A percentile compares a stretch with the other conserved stretches of the same genome.
phyloP scores from a whole-genome alignment of 2,329 filamentous ascomycete species.

The Didymella keratinophila region DNA sequence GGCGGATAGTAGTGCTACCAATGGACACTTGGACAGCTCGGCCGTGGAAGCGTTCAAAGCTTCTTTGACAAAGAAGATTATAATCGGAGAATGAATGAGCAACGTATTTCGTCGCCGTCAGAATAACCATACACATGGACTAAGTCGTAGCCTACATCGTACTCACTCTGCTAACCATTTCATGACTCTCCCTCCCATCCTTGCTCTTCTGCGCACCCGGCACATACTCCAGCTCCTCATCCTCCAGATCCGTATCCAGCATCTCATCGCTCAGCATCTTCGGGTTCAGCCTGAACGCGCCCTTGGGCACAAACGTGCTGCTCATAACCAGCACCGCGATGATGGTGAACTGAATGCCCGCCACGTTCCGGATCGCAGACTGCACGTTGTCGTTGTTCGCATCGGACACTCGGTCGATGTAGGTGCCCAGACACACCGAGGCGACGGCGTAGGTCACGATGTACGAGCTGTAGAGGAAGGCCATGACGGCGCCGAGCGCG shows the following conservation, averaged over 20 bases:
- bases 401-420: slow-evolving; percentile 56
- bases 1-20: too few species aligned
- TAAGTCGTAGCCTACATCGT: slow-evolving; percentile 18
- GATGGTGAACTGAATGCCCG: slow-evolving; percentile 59
- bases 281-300: slow-evolving; percentile 56
- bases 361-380: slow-evolving; percentile 54
- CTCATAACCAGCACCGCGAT: slow-evolving; percentile 53
- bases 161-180: slow-evolving; percentile 33
- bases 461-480: slow-evolving; percentile 60
- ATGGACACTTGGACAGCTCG: too few species aligned
- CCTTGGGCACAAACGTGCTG: slow-evolving; percentile 58
- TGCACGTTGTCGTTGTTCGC: slow-evolving; percentile 50
- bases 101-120: background rate
- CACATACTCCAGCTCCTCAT: slow-evolving; percentile 38
- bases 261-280: slow-evolving; percentile 52
- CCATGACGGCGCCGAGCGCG: slow-evolving; percentile 61
- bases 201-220: slow-evolving; percentile 30
- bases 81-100: too few species aligned
- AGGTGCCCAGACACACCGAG: slow-evolving; percentile 56
- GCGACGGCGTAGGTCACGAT: slow-evolving; percentile 58
- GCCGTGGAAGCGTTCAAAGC: too few species aligned
- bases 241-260: slow-evolving; percentile 46
- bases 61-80: too few species aligned
- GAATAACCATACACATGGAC: background rate
- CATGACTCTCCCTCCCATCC: slow-evolving; percentile 33